Percentiles rank a stretch among this genome's conserved stretches.
These are phyloP conservation scores for Lachancea nothofagi DNA, from an alignment of 805 yeast genomes.

Conservation along the genomic window DNA sequence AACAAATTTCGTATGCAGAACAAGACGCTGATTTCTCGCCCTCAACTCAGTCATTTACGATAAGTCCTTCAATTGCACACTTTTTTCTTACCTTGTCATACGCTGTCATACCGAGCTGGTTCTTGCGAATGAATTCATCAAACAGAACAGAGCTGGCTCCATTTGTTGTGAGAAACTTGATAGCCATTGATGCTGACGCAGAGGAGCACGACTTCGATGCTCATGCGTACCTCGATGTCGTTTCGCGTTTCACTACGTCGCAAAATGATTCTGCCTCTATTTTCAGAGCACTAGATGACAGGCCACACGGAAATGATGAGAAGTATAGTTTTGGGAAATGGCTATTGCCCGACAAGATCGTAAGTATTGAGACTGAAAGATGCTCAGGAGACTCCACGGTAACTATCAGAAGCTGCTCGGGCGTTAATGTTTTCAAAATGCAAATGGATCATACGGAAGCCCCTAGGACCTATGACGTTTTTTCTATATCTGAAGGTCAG, in stretches of 20 bases:
- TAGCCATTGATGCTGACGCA: constrained; percentile 36
- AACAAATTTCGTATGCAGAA: constrained; percentile 33
- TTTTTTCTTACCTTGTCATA: constrained; percentile 62
- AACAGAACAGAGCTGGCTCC: constrained; percentile 57
- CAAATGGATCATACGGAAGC: constrained; percentile 35
- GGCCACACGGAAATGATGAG: constrained; percentile 25
- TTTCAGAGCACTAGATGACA: constrained; percentile 16
- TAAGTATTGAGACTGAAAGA: constrained; percentile 51
- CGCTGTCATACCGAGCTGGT: constrained; percentile 66
- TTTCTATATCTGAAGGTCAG: constrained; percentile 17
- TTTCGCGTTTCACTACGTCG: constrained; percentile 60
- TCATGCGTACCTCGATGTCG: constrained; percentile 60
- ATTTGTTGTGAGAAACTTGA: constrained; percentile 54
- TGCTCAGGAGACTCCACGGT: constrained; percentile 47
- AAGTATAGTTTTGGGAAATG: constrained; percentile 40
- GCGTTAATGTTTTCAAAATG: constrained; percentile 45
- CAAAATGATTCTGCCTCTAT: constrained; percentile 50
- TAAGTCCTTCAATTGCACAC: constrained; percentile 48
- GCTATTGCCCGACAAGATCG: constrained; percentile 54
- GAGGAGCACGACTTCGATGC: constrained; percentile 41
- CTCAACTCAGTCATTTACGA: constrained; percentile 43
- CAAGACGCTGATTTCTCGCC: constrained; percentile 49
- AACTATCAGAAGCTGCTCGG: constrained; percentile 61
- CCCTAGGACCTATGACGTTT: constrained; percentile 28
- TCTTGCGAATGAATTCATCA: constrained; percentile 52